Conservation (phyloP, 2,329 filamentous ascomycete genomes). For the Neonectria hederae region DNA sequence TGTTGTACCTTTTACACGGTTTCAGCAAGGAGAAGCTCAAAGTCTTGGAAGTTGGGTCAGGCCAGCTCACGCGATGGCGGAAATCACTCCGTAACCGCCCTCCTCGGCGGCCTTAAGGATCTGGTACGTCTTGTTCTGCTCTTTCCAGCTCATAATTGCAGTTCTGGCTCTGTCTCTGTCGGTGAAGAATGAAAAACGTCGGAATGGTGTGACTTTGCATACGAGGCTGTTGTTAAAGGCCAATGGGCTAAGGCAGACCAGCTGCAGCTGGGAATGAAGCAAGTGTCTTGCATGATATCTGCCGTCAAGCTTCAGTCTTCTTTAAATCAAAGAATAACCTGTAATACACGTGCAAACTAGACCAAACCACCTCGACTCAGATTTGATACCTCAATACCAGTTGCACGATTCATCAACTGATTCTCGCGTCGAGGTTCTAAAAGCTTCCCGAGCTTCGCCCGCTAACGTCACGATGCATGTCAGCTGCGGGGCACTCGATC, state of each 20-base stretch:
- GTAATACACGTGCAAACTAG: conserved; percentile 3
- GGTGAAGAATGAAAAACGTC: neutral
- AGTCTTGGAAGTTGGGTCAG: neutral
- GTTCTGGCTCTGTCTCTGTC: neutral
- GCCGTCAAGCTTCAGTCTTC: neutral
- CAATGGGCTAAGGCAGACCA: neutral
- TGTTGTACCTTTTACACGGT: conserved; percentile 64
- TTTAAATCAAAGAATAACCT: neutral
- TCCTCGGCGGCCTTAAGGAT: conserved; percentile 31
- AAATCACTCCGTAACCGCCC: conserved; percentile 27
- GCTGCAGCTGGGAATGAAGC: neutral
- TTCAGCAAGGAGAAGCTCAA: conserved; percentile 40
- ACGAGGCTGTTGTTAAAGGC: neutral
- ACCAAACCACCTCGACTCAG: neutral
- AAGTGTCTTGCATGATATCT: neutral
- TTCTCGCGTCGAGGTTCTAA: conserved; percentile 10
- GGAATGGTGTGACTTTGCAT: conserved; percentile 4
- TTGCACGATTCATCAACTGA: neutral
- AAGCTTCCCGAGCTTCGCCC: neutral
- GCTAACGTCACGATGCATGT: conserved; percentile 9
- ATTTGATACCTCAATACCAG: neutral
- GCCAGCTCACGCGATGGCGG: conserved; percentile 24
- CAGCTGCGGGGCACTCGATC: neutral
- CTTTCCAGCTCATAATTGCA: conserved; percentile 22
- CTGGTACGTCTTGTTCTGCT: conserved; percentile 28